Conservation (phyloP, 139 green algal genomes). For the Dunaliella primolecta region DNA sequence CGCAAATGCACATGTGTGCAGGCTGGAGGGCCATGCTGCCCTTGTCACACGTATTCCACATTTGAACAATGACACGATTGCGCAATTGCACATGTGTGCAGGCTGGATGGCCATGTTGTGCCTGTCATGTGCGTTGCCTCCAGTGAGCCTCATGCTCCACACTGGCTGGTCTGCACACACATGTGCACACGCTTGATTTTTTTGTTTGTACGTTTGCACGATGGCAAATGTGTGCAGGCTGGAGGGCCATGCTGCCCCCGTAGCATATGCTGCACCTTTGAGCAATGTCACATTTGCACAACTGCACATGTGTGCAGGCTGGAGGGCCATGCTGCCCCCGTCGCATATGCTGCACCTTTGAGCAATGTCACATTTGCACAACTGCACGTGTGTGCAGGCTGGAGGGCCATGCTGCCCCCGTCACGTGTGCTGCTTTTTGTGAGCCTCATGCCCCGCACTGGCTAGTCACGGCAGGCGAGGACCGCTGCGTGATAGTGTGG, state of each 20-base stretch:
- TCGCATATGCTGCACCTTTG: constrained; percentile 22
- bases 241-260: too few relatives aligned
- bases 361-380: too few relatives aligned
- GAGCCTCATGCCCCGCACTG: constrained; percentile 19
- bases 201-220: too few relatives aligned
- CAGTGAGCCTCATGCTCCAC: constrained; percentile 19
- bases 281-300: too few relatives aligned
- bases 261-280: too few relatives aligned
- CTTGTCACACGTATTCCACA: too few relatives aligned
- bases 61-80: too few relatives aligned
- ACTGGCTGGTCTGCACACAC: constrained; percentile 40
- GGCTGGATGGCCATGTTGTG: constrained; percentile 36
- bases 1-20: too few relatives aligned
- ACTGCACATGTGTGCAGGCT: constrained; percentile 24
- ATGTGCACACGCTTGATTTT: too few relatives aligned
- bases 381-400: constrained; percentile 8
- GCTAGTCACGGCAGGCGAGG: constrained; percentile 41
- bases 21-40: too few relatives aligned
- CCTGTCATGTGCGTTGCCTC: constrained; percentile 30
- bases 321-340: constrained; percentile 33
- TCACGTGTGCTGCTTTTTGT: constrained; percentile 32
- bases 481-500: constrained; percentile 51
- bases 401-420: constrained; percentile 33
- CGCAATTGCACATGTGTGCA: too few relatives aligned
- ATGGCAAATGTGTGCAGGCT: too few relatives aligned